phyloP scores from a whole-genome alignment of 176 grass and related monocot species.

The Oryza meridionalis region DNA sequence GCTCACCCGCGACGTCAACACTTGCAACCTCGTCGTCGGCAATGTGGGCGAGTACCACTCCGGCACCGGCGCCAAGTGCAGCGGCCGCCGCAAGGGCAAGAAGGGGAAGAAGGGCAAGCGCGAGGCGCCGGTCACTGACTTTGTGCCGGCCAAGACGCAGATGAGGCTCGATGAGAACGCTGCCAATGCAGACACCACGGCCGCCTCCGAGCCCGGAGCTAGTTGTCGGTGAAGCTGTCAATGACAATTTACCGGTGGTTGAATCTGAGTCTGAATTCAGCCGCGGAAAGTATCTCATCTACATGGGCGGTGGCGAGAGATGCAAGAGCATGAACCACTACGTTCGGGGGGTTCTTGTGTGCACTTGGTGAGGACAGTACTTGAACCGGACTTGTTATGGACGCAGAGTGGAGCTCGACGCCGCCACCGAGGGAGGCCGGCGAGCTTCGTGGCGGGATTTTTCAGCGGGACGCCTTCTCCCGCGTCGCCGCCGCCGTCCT shows the following conservation, averaged over 20 bases:
- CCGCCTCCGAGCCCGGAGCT: conserved; percentile 33
- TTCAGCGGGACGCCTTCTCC: too few species aligned
- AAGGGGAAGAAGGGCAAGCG: conserved; percentile 55
- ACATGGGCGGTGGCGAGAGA: conserved; percentile 81
- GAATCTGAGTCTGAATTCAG: conserved; percentile 78
- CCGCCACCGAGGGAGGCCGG: too few species aligned
- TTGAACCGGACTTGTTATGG: conserved; percentile 95
- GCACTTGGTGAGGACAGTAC: conserved; percentile 80
- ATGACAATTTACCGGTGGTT: conserved; percentile 76
- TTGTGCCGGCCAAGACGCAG: conserved; percentile 48
- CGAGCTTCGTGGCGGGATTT: too few species aligned
- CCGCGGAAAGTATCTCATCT: conserved; percentile 68
- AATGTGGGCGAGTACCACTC: conserved; percentile 77
- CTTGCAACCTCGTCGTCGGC: conserved; percentile 60
- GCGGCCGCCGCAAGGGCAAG: conserved; percentile 57
- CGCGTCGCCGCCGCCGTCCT: too few species aligned
- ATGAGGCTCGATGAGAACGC: conserved; percentile 67
- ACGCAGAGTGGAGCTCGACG: conserved; percentile 1
- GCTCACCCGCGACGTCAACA: conserved; percentile 59
- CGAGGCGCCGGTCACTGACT: conserved; percentile 20
- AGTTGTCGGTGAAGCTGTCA: conserved; percentile 77
- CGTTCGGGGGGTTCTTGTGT: conserved; percentile 82
- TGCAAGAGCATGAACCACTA: conserved; percentile 99
- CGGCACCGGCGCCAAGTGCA: conserved; percentile 63
- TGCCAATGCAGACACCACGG: conserved; percentile 44